phyloP scores from a whole-genome alignment of 345 rosid genomes.

The Rhizophora mangle region DNA sequence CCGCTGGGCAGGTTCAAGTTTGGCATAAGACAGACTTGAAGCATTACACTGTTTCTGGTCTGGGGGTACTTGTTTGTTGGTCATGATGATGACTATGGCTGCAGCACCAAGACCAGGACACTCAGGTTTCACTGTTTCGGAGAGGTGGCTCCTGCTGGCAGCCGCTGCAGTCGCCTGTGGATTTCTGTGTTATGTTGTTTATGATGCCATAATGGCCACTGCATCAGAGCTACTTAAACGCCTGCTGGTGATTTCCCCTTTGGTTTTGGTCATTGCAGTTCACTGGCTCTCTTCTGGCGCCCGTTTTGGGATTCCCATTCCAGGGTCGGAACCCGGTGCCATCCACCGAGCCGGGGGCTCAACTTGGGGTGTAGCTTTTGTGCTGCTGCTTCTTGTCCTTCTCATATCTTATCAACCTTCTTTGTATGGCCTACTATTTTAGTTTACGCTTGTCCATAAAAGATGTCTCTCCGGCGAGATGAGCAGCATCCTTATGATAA shows the following conservation, averaged over 20 bases:
- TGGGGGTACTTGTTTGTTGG: neutral
- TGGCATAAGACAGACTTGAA: too few relatives aligned
- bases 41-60: neutral
- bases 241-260: conserved; percentile 46
- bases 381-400: conserved; percentile 38
- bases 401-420: conserved; percentile 50
- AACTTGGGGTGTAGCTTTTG: conserved; percentile 48
- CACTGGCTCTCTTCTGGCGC: conserved; percentile 52
- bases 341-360: conserved; percentile 56
- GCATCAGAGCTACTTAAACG: conserved; percentile 50
- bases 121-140: conserved; percentile 24
- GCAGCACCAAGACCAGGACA: conserved; percentile 19
- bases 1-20: too few relatives aligned
- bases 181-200: conserved; percentile 40
- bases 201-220: conserved; percentile 51
- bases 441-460: neutral
- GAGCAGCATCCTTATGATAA: too few relatives aligned
- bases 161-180: conserved; percentile 28
- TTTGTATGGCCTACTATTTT: conserved; percentile 37
- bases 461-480: too few relatives aligned
- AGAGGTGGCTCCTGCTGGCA: conserved; percentile 39
- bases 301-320: conserved; percentile 37
- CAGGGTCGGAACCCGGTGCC: conserved; percentile 52
- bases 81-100: conserved; percentile 23
- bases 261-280: conserved; percentile 43